These are phyloP conservation scores for Chloranthus sessilifolius DNA, from an alignment of 164 flowering plant species.

Conservation along the genomic window DNA sequence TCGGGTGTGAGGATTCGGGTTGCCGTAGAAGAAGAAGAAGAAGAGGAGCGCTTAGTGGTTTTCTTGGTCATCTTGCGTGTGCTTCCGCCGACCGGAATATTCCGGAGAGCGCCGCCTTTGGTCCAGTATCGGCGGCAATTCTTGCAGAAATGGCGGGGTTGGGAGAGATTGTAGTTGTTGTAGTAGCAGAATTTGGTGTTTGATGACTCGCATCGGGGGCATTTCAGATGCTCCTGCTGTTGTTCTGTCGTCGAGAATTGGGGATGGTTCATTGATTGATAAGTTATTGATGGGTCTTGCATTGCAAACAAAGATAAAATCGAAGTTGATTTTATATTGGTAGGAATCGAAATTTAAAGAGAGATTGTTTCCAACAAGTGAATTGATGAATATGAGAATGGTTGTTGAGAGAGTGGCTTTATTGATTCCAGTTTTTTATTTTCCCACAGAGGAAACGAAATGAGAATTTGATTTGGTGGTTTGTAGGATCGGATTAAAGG, in stretches of 20 bases:
- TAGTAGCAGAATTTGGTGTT: conserved; percentile 65
- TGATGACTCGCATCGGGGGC: conserved; percentile 74
- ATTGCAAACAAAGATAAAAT: no score
- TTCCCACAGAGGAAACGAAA: no score
- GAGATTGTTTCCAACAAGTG: no score
- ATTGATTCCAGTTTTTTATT: no score
- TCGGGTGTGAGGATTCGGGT: conserved; percentile 9
- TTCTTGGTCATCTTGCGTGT: conserved; percentile 31
- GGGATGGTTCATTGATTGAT: conserved; percentile 42
- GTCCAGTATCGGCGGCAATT: conserved; percentile 32
- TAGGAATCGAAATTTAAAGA: no score
- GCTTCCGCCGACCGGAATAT: conserved; percentile 84
- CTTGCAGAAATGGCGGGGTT: conserved; percentile 35
- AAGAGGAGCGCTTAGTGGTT: conserved; percentile 13
- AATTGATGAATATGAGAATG: no score
- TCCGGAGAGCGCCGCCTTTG: conserved; percentile 45
- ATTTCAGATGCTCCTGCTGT: conserved; percentile 68
- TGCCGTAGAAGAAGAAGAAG: conserved; percentile 10
- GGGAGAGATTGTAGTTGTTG: conserved; percentile 35
- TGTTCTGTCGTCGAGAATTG: conserved; percentile 22
- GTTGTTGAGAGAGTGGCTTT: no score
- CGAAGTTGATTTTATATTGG: no score
- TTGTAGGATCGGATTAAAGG: no score
- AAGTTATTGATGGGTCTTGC: conserved; percentile 58
- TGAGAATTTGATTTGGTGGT: no score